Evolutionary conservation across 768 basidiomycete species (phyloP), one percentile per base, ranked within the genome.

Genomic region (Leccinum longicurvipes): DNA sequence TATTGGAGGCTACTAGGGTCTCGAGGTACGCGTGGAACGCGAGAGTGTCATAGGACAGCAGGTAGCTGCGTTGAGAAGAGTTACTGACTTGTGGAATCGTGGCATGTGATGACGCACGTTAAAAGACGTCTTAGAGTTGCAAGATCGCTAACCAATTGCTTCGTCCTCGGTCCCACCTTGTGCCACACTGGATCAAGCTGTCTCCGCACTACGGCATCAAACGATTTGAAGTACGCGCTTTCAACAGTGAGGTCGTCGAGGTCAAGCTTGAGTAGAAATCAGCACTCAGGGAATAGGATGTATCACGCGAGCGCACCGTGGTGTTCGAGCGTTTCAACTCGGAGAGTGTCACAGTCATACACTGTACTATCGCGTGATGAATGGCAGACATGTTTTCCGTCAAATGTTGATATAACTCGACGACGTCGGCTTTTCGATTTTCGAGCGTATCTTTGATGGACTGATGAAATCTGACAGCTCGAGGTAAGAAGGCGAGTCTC

Each of bases 111-210:
- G 8, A 72, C 88, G 58, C 63, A 93, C 91, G 79, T 79, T 42
- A 98, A 82, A 5, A 98, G 80, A 45, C 87, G 84, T 1, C 97
- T 81, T 1, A 99, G 79, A 2, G 86, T 88, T 0, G 89, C 85
- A 17, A 99, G 82, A 68, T 98, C 96, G 50, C 79, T 82, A 9
- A 98, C 93, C 11, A 98, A 82, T 57, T 94, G 91, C 63, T 91
- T 93, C 5, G 95, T 98, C 57, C 83, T 87, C 1, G 91, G 86
- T 0, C 93, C 93, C 25, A 96, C 95, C 73, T 93, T 92, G 71
- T 98, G 94, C 96, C 97, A 98, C 7, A 97, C 88, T 0, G 93
- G 81, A 69, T 97, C 93, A 8, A 98, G 82, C 64, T 95, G 93
- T 29, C 84, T 82, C 3, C 95, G 84, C 3, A 98, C 93, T 49